Base-by-base conservation (phyloP, 2,329 filamentous ascomycete genomes). In the Diaporthe eres region DNA sequence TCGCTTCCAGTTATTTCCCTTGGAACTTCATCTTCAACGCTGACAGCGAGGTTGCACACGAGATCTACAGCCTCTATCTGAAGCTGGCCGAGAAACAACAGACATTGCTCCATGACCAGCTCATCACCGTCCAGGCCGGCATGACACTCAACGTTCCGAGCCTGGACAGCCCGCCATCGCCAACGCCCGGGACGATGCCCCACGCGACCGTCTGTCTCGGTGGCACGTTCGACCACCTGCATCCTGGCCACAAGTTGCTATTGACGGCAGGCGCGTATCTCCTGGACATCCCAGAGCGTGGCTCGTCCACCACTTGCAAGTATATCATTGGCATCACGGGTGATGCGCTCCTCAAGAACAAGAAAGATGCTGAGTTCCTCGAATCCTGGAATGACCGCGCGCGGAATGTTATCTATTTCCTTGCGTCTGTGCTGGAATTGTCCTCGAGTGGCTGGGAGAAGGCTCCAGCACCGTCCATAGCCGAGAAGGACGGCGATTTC, bases 211-310 rank as follows among this genome's bases (percentile, higher is more conserved):
- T 97, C 68, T 94, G 93, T 71, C 91, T 98, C 17, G 97, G 96
- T 42, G 97, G 97, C 13, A 99, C 97, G 0, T 99, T 98, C 85
- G 97, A 99, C 83, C 95, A 98, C 84, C 90, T 99, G 31, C 97
- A 99, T 82, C 92, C 94, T 5, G 97, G 97, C 8, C 97, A 99
- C 86, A 99, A 98, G 85, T 88, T 98, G n/a, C 90, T 99, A 28
- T 90, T 99, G 28, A 95, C 96, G n/a, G 96, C 96, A 77, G 94
- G 94, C 0, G 91, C 93, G 0, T 90, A 98, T 74, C 89, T 95
- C 22, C 88, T 94, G 74, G 90, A 91, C 75, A 87, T 90, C 0
- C 86, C 87, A 0, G 79, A 84, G 57, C 80, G 84, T 44, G 79
- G 81, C 44, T 81, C 86, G 0, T 80, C 82, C 1, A 78, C 81